Conservation (phyloP, 2,329 filamentous ascomycete species). For the Alternaria rosae region DNA sequence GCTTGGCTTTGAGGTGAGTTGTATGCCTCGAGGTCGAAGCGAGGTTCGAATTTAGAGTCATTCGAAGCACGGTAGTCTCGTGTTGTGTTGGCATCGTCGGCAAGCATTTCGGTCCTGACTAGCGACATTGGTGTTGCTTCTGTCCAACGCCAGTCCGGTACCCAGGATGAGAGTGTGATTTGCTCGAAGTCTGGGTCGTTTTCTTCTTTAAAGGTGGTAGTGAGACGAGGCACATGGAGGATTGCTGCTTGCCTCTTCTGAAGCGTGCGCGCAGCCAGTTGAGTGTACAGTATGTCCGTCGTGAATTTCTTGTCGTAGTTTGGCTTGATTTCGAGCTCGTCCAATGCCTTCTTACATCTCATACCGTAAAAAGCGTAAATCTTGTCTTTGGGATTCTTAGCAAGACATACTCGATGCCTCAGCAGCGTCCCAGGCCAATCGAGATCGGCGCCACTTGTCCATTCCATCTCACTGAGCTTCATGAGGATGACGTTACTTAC, state of each 20-base stretch:
- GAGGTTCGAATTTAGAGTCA: accelerated
- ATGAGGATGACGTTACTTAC: neutral
- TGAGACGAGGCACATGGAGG: neutral
- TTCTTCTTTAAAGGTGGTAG: neutral
- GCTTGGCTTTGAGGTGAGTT: no score
- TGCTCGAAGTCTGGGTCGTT: neutral
- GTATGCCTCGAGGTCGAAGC: neutral
- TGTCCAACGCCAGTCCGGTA: neutral
- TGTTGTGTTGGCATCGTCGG: accelerated
- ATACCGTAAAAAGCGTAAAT: neutral
- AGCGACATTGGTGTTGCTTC: neutral
- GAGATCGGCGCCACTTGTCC: neutral
- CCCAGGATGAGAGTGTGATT: neutral
- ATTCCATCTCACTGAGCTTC: neutral
- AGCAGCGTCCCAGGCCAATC: neutral
- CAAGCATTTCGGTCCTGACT: neutral
- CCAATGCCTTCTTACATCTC: neutral
- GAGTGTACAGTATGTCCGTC: neutral
- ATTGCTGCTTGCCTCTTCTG: neutral
- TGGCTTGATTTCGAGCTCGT: neutral
- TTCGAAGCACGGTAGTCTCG: neutral
- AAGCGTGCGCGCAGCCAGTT: neutral
- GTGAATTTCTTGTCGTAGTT: neutral
- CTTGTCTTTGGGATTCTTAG: neutral
- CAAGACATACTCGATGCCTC: neutral